Evolutionary conservation across 1,139 yeast species (phyloP), one percentile per base, ranked within the genome.

Genomic region (Suhomyces atakaporum): DNA sequence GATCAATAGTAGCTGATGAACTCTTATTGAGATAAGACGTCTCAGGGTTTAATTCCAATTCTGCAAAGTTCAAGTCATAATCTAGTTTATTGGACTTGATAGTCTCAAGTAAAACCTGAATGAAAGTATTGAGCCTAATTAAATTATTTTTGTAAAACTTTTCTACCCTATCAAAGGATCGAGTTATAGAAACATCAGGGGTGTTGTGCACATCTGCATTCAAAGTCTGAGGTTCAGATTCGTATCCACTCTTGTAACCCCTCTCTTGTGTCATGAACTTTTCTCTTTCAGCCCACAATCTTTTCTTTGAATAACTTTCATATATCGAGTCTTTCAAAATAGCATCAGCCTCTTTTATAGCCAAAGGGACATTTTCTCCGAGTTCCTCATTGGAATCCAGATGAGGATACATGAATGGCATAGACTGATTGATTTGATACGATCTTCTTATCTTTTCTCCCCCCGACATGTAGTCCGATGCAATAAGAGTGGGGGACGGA

Each of bases 401-500:
- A 9, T 36, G 63, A 0, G 96, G 96, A 51, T 82, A 84, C 4
- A 88, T 69, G 46, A 87, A 79, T 0, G 97, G 97, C 64, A 77
- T 83, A 9, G 82, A 75, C 49, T 84, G 86, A 54, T 86, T 85
- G 0, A 92, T 78, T 59, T 86, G 90, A 49, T 82, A 86, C 38
- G 87, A 77, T 47, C 83, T 81, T 46, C 88, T 75, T 21, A 75
- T 72, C 50, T 82, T 85, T 39, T 78, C 84, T 9, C 85, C 85
- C 1, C 79, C 79, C 3, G 75, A 58, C 64, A 73, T 66, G 38
- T 62, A 71, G 30, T 71, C 76, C 4, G 74, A 67, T 16, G 95
- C 89, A 1, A 84, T 75, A 7, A 78, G 59, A 0, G 86, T 83
- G 0, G 96, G 96, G 0, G 96, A 84, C 1, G 96, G 94, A 0